Evolutionary conservation across 2,329 filamentous ascomycete genomes (phyloP), one percentile per base, ranked within the genome.

Genomic region (Calcarisporium arbuscula): DNA sequence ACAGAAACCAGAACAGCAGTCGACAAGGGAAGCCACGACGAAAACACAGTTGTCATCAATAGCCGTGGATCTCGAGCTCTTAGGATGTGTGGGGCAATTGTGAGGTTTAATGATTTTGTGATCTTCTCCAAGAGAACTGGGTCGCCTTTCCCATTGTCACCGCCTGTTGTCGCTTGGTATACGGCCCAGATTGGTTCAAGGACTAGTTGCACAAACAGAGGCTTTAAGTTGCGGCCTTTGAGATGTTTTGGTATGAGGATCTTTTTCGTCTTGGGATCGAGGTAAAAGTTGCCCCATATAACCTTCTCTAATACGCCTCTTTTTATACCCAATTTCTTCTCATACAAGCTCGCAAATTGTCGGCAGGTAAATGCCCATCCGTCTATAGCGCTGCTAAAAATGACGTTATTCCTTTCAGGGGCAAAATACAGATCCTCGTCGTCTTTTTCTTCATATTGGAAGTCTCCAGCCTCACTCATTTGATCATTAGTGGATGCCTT

Each of bases 291-390:
- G 29, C 92, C 92, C 92, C 92, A 98, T 1, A 98, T 71, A 0
- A 95, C 87, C 55, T 92, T 95, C 60, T 98, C 89, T 54, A 98
- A 74, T 1, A 85, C 64, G 18, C 78, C 79, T 30, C 89, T 76
- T 62, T 95, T 96, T 60, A 96, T 94, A 11, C 92, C 90, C 6
- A 98, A 74, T 59, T 98, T 98, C 68, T 89, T 94, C 62, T 96
- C 90, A 54, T 96, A 98, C 19, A 96, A 67, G 23, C 77, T 77
- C 14, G 92, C 89, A 56, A 98, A 98, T 51, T 98, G 92, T 32
- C 88, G 78, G 32, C 95, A 82, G 0, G 92, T 98, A 52, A 98
- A 98, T 4, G 92, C 92, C 92, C 92, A 98, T n/a, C 92, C 92
- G 54, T 98, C 92, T 37, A 95, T 83, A 40, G 92, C 92, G 56